A percentile compares a stretch with the other conserved stretches of the same genome.
Conservation (phyloP, 1,284 basidiomycete species). For the Leccinum cinnamomeum region DNA sequence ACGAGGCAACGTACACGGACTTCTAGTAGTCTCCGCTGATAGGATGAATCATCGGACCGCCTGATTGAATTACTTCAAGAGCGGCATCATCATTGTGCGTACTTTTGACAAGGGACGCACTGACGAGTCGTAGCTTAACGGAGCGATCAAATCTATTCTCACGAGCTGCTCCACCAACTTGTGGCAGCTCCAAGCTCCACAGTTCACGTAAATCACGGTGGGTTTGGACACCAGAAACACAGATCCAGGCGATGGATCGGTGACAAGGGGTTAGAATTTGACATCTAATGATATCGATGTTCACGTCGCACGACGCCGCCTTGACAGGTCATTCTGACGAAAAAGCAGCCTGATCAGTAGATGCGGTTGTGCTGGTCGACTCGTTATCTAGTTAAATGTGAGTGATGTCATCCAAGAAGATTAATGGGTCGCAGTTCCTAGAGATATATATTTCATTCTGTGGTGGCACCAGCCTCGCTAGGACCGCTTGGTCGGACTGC, state of each 20-base stretch:
- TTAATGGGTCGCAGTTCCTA: conserved; percentile 3
- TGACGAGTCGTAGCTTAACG: not conserved
- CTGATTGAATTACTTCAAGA: too few species aligned
- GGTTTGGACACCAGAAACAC: not conserved
- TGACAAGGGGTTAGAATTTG: not conserved
- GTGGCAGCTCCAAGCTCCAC: not conserved
- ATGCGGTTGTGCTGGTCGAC: not conserved
- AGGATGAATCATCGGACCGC: too few species aligned
- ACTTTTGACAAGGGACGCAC: not conserved
- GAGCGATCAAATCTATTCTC: not conserved
- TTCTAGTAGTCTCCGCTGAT: not conserved
- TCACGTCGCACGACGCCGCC: not conserved
- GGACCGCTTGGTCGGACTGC: not conserved
- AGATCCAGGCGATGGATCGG: not conserved
- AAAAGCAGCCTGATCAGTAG: not conserved
- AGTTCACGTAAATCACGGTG: not conserved
- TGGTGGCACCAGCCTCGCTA: conserved; percentile 1
- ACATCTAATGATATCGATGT: not conserved
- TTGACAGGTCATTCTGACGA: not conserved
- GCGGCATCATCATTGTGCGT: not conserved
- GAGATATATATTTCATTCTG: conserved; percentile 7
- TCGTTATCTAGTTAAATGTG: conserved; percentile 6
- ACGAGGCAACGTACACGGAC: not conserved
- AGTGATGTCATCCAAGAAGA: conserved; percentile 13
- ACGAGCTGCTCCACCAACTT: not conserved